Base-by-base conservation (phyloP, 2,329 filamentous ascomycete species). In the Aspergillus persii region DNA sequence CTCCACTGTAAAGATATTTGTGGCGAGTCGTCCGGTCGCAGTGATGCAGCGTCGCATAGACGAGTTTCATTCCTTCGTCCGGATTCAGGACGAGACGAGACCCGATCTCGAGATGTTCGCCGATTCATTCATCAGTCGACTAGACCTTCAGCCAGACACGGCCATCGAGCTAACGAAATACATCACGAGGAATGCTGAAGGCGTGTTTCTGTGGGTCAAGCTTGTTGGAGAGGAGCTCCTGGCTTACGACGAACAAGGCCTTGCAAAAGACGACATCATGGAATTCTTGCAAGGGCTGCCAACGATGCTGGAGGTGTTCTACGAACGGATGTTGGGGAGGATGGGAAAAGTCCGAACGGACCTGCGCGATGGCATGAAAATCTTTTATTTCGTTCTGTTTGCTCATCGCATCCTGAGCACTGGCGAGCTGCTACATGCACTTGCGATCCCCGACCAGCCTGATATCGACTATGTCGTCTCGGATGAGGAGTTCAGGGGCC, bases 181-280 rank as follows among this genome's bases (percentile, higher is more conserved):
- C 31, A 48, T 57, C n/a, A 30, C 48, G 7, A 30, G 48, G 18
- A 57, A 52, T 15, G 50, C 56, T n/a, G 36, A 57, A 18, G 56
- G 50, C 4, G 56, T 57, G 4, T 53, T 57, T n/a, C n/a, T 57
- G 8, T 57, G 56, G 56, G 56, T 57, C 9, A 48, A 48, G 27
- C 41, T 54, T n/a, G 53, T 54, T n/a, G 41, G 53, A 18, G 39
- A 47, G 8, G 53, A 54, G 29, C 29, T 54, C 4, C 12, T 46
- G n/a, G 26, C 53, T 18, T 48, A 18, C 26, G 53, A 47, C 8
- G 53, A 54, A 46, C 8, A 36, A n/a, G 53, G 53, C 5, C 29
- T n/a, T 27, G 15, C 36, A 3, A 33, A 47, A 33, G 41, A 48
- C n/a, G 53, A 54, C 26, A 47, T 54, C 23, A 47, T 54, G 12